phyloP scores from a whole-genome alignment of 371 early-diverging fungal species.

The Mucor lusitanicus region DNA sequence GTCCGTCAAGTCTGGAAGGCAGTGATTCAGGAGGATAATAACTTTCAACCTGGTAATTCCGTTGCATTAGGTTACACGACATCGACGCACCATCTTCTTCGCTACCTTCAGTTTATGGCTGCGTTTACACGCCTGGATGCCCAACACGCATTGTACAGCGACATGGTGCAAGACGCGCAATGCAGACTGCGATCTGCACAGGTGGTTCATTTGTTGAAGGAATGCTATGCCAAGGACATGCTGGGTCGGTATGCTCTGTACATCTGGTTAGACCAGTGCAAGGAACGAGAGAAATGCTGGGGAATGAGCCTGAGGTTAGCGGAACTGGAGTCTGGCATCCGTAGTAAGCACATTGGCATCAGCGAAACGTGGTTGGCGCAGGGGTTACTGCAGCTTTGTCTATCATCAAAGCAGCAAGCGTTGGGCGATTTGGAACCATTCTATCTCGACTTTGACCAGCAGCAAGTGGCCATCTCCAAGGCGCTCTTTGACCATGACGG shows the following conservation, averaged over 20 bases:
- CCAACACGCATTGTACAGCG: background rate
- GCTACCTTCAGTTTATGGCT: conserved; percentile 27
- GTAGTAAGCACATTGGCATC: conserved; percentile 18
- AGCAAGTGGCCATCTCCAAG: conserved; percentile 20
- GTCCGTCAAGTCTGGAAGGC: conserved; percentile 27
- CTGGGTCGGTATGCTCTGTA: conserved; percentile 33
- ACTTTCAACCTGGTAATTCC: conserved; percentile 16
- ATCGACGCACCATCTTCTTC: conserved; percentile 16
- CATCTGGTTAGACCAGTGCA: conserved; percentile 29
- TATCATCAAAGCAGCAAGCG: conserved; percentile 9
- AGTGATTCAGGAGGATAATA: conserved; percentile 8
- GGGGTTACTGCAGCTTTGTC: conserved; percentile 33
- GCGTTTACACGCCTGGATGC: conserved; percentile 13
- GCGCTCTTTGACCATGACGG: conserved; percentile 44
- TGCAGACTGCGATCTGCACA: conserved; percentile 1
- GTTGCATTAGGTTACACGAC: conserved; percentile 19
- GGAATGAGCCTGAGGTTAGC: background rate
- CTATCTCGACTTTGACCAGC: conserved; percentile 23
- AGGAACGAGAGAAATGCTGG: conserved; percentile 1
- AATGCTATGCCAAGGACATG: conserved; percentile 17
- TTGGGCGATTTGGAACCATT: conserved; percentile 17
- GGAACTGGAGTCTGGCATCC: conserved; percentile 19
- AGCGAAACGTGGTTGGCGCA: conserved; percentile 43
- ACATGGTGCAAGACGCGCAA: background rate
- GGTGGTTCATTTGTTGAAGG: conserved; percentile 11